These are phyloP conservation scores for Venustampulla echinocandica DNA, from an alignment of 495 filamentous ascomycete species.

Conservation along the genomic window DNA sequence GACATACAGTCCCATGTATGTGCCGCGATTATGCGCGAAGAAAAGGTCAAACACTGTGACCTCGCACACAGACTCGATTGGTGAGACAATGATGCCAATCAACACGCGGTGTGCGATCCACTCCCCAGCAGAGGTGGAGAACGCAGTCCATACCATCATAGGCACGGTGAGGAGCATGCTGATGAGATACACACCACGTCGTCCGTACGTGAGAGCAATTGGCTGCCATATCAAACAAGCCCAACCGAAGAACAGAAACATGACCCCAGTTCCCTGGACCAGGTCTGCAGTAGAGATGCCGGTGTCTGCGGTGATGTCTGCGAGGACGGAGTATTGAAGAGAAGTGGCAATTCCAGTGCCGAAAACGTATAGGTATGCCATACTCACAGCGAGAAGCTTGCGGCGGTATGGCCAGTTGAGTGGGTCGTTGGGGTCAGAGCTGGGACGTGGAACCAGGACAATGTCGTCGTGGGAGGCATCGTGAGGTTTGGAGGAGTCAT, in stretches of 20 bases:
- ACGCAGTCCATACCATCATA: constrained; percentile 36
- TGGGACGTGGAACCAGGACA: constrained; percentile 49
- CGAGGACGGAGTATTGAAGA: constrained; percentile 20
- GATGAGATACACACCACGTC: constrained; percentile 25
- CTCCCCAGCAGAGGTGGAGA: constrained; percentile 41
- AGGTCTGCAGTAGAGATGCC: constrained; percentile 25
- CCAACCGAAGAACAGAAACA: constrained; percentile 34
- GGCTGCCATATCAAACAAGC: constrained; percentile 28
- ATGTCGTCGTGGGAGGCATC: constrained; percentile 40
- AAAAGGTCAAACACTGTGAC: constrained; percentile 51
- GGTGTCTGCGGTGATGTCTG: constrained; percentile 25
- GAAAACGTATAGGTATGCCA: constrained; percentile 23
- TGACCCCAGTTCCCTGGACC: constrained; percentile 23
- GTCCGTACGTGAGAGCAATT: constrained; percentile 28
- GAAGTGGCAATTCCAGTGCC: constrained; percentile 20
- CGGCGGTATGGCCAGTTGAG: constrained; percentile 50
- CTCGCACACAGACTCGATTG: constrained; percentile 56
- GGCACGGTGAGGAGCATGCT: constrained; percentile 23
- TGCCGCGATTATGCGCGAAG: constrained; percentile 57
- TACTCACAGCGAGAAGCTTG: constrained; percentile 44
- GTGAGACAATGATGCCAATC: constrained; percentile 55
- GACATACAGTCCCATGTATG: constrained; percentile 57
- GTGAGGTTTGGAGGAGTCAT: constrained; percentile 29
- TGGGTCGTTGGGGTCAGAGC: constrained; percentile 51
- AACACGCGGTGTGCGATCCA: constrained; percentile 52